Evolutionary conservation across 1,284 basidiomycete species (phyloP), one percentile per base, ranked within the genome.

Genomic region (Paramarasmius palmivorus): DNA sequence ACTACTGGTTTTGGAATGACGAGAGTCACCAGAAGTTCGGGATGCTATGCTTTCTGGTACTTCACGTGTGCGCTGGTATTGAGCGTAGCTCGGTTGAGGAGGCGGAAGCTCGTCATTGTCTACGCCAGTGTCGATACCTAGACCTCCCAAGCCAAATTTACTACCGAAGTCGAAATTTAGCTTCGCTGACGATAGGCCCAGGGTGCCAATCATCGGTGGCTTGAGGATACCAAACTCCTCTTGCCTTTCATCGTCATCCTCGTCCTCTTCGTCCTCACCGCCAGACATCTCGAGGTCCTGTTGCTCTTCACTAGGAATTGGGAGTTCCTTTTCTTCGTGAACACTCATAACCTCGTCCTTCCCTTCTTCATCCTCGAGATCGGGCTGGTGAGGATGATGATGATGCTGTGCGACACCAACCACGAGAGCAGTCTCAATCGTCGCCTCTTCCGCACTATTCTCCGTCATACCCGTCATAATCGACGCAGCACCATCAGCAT

Each of bases 141-240:
- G 58, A 20, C 65, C 56, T n/a, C 72, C 71, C 12, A 69, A 56
- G 26, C 73, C 73, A 52, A 79, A 77, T 50, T 70, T 74, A 62
- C 74, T 75, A 34, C 76, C 77, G 60, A 81, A 75, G 59, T 79
- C 75, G 49, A 78, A 68, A 49, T 74, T 61, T 35, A 76, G 61
- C 51, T 68, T 59, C 25, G 44, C 25, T 5, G 44, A 46, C 23
- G 25, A 17, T n/a, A 46, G 44, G n/a, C 45, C 49, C n/a, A 29
- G 40, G 17, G 68, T 51, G 32, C 58, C 55, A 14, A 36, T 34
- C 41, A 52, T 57, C 12, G 39, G 37, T 12, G 55, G 55, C 47
- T 60, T 50, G 29, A 68, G 57, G 7, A 76, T 45, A 34, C 75
- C 73, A 49, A 77, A 68, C 44, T 67, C 67, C n/a, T 59, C 57